Evolutionary conservation across 139 green algal species (phyloP).

Genomic region (Tetraselmis chui): DNA sequence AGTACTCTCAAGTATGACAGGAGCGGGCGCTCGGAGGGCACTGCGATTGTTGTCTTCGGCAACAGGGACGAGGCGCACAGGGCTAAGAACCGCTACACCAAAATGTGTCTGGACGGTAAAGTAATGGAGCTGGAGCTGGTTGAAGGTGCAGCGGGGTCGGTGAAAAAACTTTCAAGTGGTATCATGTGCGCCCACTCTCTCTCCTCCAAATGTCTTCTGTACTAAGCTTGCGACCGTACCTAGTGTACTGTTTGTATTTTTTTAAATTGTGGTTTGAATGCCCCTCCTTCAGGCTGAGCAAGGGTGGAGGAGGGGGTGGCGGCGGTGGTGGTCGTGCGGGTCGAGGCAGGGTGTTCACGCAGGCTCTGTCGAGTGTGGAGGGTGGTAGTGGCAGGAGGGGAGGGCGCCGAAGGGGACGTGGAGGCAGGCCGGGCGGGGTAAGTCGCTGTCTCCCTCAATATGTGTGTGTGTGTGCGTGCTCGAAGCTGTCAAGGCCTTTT

Average conservation of each 20-base stretch:
- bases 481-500: no score
- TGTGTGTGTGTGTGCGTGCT: no score
- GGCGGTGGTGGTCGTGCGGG: no score
- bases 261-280: neutral
- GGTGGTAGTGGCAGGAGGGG: neutral
- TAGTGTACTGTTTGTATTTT: neutral
- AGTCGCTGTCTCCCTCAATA: no score
- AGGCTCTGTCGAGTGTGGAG: neutral
- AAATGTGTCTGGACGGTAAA: neutral
- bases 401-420: neutral
- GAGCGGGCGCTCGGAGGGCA: neutral
- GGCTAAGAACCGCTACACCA: neutral
- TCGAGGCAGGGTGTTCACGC: neutral
- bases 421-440: neutral
- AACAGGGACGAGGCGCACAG: neutral
- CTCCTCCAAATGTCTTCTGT: neutral
- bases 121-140: neutral
- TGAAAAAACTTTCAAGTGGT: neutral
- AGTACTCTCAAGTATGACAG: no score
- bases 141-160: neutral
- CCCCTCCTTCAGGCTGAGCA: neutral
- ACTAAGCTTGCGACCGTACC: no score
- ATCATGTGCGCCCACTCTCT: neutral
- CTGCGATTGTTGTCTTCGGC: neutral
- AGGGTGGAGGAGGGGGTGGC: neutral